phyloP scores from a whole-genome alignment of 2,329 filamentous ascomycete species.

The Monilinia vaccinii-corymbosi region DNA sequence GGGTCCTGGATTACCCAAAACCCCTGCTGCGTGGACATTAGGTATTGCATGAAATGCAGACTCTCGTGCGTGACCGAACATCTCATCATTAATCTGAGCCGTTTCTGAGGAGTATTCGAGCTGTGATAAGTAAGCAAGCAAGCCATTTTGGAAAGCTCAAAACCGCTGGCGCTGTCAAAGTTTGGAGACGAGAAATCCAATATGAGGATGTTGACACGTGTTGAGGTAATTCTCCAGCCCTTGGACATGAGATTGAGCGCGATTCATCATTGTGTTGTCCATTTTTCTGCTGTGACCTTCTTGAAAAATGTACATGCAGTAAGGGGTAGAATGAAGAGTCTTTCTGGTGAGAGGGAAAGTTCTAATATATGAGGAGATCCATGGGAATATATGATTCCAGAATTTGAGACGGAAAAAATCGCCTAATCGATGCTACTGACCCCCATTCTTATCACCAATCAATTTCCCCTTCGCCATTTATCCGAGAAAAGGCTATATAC shows the following conservation, averaged over 20 bases:
- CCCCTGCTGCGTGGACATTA: background rate
- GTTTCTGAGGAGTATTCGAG: background rate
- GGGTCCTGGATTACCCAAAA: background rate
- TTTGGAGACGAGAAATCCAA: constrained; percentile 7
- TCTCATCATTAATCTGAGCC: background rate
- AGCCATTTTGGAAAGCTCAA: background rate
- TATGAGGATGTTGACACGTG: constrained; percentile 4
- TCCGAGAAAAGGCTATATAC: background rate
- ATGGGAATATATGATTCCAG: background rate
- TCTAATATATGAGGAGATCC: background rate
- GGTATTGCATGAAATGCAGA: constrained; percentile 1
- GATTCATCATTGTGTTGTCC: background rate
- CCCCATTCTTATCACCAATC: constrained; percentile 4
- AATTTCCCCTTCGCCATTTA: background rate
- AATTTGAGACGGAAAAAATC: background rate
- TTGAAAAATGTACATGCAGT: background rate
- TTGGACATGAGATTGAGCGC: background rate
- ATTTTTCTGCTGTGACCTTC: background rate
- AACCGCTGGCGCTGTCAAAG: background rate
- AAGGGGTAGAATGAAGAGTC: background rate
- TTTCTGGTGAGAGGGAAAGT: background rate
- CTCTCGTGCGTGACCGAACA: background rate
- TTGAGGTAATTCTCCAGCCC: background rate
- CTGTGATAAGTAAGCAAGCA: background rate
- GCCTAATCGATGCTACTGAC: background rate